These are phyloP conservation scores for Eustoma russellianum DNA, from an alignment of 257 asterid genomes.

Conservation along the genomic window DNA sequence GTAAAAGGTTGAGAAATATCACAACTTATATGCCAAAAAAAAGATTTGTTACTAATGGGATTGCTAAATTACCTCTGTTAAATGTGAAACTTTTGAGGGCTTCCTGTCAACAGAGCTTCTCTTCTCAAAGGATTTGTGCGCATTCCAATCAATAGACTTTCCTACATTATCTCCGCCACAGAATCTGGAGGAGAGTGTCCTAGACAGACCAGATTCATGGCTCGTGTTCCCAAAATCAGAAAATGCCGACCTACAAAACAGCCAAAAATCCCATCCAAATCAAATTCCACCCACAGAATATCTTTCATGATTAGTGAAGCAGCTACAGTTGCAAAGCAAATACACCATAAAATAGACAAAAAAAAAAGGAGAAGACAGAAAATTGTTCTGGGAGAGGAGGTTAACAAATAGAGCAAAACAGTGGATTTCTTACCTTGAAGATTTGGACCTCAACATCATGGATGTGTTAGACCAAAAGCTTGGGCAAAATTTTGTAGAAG, in stretches of 20 bases:
- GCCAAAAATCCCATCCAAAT: slow-evolving; percentile 4
- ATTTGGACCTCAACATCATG: slow-evolving; percentile 39
- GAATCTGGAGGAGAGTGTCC: slow-evolving; percentile 55
- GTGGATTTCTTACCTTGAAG: slow-evolving; percentile 31
- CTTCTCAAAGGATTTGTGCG: slow-evolving; percentile 33
- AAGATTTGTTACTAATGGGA: neutral
- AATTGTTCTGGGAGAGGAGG: too few relatives aligned
- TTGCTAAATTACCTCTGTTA: slow-evolving; percentile 26
- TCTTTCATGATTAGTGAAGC: too few relatives aligned
- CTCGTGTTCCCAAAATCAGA: slow-evolving; percentile 36
- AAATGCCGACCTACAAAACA: slow-evolving; percentile 44
- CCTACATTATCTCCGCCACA: slow-evolving; percentile 55
- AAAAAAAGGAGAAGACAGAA: slow-evolving; percentile 13
- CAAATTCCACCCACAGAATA: slow-evolving; percentile 5
- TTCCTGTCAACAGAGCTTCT: slow-evolving; percentile 38
- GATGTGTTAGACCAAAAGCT: slow-evolving; percentile 20
- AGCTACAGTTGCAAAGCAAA: slow-evolving; percentile 7
- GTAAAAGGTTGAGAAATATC: neutral
- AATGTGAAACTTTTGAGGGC: slow-evolving; percentile 28
- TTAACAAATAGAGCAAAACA: neutral
- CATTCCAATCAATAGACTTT: slow-evolving; percentile 47
- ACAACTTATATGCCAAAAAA: neutral
- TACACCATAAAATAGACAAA: neutral
- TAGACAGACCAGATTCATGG: slow-evolving; percentile 40
- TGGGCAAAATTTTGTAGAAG: slow-evolving; percentile 9